A percentile compares a stretch with the other conserved stretches of the same genome.
Conservation (phyloP, 371 early-diverging fungal species). For the Mortierella sp. region DNA sequence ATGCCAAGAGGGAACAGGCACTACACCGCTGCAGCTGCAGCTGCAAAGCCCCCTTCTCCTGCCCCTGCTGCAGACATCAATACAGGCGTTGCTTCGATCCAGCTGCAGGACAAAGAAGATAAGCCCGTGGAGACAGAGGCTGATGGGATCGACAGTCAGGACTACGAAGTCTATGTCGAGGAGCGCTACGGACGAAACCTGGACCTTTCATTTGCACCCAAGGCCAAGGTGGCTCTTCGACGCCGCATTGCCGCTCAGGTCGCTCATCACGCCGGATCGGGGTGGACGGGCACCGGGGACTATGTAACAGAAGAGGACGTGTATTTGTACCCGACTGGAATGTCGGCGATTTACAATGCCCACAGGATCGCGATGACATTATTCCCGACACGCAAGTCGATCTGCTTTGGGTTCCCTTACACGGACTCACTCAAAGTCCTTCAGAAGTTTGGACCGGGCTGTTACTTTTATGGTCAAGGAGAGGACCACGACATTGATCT, state of each 20-base stretch:
- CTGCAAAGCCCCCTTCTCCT: conserved; percentile 3
- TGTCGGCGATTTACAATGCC: conserved; percentile 93
- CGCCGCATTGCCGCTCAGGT: conserved; percentile 88
- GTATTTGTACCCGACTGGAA: conserved; percentile 89
- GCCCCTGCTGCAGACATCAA: conserved; percentile 1
- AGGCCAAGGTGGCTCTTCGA: conserved; percentile 78
- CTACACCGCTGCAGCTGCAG: conserved; percentile 28
- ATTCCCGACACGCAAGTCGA: conserved; percentile 70
- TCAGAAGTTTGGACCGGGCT: conserved; percentile 92
- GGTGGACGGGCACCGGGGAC: conserved; percentile 29
- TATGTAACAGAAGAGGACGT: conserved; percentile 82
- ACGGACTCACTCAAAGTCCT: conserved; percentile 95
- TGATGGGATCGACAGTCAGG: conserved; percentile 50
- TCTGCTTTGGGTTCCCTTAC: conserved; percentile 96
- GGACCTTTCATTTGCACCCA: conserved; percentile 73
- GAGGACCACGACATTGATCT: conserved; percentile 76
- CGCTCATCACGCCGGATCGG: conserved; percentile 56
- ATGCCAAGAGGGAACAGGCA: conserved; percentile 41
- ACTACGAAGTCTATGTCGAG: conserved; percentile 79
- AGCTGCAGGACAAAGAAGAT: conserved; percentile 47
- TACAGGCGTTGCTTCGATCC: conserved; percentile 2
- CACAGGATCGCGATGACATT: conserved; percentile 71
- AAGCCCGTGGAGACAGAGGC: conserved; percentile 56
- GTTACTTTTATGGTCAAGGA: conserved; percentile 88
- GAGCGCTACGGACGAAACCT: conserved; percentile 94